Percentiles rank a stretch among this genome's conserved stretches.
Conservation (phyloP, 306 rosid genomes). For the Castanopsis chinensis region DNA sequence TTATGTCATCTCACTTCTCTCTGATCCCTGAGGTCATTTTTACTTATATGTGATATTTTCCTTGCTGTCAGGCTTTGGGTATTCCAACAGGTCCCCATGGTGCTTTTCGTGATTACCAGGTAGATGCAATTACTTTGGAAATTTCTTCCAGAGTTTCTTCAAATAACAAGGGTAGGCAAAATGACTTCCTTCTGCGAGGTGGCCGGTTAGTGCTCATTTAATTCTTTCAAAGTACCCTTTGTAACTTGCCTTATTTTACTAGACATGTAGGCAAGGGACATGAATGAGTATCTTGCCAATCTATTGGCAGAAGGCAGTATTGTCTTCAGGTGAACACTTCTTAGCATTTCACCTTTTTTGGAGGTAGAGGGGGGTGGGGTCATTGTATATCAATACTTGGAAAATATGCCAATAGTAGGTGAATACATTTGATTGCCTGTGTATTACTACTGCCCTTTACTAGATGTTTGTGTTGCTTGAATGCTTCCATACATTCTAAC, state of each 20-base stretch:
- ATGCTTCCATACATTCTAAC: background rate
- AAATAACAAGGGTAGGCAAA: slow-evolving; percentile 45
- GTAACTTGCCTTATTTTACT: background rate
- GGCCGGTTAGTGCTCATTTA: slow-evolving; percentile 62
- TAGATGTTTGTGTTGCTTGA: slow-evolving; percentile 3
- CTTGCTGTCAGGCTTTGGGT: slow-evolving; percentile 69
- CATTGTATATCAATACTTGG: background rate
- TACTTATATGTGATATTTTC: background rate
- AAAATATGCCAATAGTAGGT: background rate
- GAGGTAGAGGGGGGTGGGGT: background rate
- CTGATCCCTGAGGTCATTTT: background rate
- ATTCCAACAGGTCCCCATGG: slow-evolving; percentile 95
- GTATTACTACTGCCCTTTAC: background rate
- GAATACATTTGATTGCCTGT: background rate
- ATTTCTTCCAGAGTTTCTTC: slow-evolving; percentile 60
- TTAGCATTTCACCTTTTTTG: background rate
- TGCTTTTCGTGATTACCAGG: slow-evolving; percentile 95
- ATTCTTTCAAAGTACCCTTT: slow-evolving; percentile 2
- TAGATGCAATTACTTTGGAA: slow-evolving; percentile 91
- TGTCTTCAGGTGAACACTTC: background rate
- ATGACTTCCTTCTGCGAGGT: slow-evolving; percentile 69
- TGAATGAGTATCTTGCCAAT: slow-evolving; percentile 10
- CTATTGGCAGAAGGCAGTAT: background rate
- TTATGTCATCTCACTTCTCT: background rate
- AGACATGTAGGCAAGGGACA: slow-evolving; percentile 1